Percentiles rank a stretch among this genome's conserved stretches.
Conservation (phyloP, 495 filamentous ascomycete genomes). For the Neurospora sublineolata region DNA sequence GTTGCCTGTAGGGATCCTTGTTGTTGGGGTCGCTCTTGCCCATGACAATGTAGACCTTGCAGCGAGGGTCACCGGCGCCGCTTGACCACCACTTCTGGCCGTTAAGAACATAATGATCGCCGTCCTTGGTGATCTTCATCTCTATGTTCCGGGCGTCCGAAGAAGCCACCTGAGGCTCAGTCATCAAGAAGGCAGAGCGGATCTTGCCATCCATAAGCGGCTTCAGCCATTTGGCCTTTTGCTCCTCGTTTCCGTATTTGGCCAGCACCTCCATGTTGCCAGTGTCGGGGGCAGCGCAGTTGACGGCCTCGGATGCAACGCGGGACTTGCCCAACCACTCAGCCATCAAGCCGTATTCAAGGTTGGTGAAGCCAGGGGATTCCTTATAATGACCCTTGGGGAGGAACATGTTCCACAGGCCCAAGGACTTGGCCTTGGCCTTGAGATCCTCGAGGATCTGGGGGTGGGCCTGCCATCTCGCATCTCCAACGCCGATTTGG, state of each 20-base stretch:
- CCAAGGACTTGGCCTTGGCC: constrained; percentile 66
- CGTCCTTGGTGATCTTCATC: constrained; percentile 66
- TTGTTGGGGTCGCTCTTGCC: constrained; percentile 67
- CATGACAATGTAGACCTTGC: constrained; percentile 85
- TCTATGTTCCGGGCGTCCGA: constrained; percentile 85
- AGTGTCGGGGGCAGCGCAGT: constrained; percentile 84
- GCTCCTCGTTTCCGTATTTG: constrained; percentile 83
- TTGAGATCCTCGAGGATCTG: constrained; percentile 80
- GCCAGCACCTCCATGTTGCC: constrained; percentile 95
- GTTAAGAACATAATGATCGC: constrained; percentile 75
- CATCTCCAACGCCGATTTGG: constrained; percentile 62
- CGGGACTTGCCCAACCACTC: constrained; percentile 75
- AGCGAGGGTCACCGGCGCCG: constrained; percentile 82
- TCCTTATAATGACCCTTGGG: constrained; percentile 89
- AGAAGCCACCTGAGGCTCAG: constrained; percentile 74
- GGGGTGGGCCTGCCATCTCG: constrained; percentile 69
- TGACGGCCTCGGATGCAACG: constrained; percentile 75
- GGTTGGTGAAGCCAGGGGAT: constrained; percentile 79
- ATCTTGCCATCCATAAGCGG: constrained; percentile 79
- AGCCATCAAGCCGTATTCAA: constrained; percentile 90
- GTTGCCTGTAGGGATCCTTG: constrained; percentile 67
- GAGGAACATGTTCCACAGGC: constrained; percentile 97
- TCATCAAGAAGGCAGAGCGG: constrained; percentile 87
- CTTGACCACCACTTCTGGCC: constrained; percentile 97
- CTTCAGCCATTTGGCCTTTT: constrained; percentile 77